Base-by-base conservation (phyloP, 2,329 filamentous ascomycete species). In the Penicillium sclerotigenum region DNA sequence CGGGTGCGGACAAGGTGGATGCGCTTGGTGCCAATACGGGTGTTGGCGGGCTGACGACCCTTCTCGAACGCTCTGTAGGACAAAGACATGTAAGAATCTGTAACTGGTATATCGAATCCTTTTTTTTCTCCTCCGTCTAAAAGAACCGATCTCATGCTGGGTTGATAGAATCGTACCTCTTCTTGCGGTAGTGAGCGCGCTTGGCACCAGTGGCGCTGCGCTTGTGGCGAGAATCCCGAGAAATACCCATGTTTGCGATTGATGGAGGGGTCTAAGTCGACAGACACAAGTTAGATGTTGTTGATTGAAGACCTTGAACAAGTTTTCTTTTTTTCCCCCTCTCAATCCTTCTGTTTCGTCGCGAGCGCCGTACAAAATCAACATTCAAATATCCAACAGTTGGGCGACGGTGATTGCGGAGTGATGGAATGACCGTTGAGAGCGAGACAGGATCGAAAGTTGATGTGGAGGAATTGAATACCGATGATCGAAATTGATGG, bases 221-320 rank as follows among this genome's bases (percentile, higher is more conserved):
- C 90, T 99, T 99, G 88, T 99, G 94, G 85, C 94, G 91, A 80
- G 91, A 96, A 84, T 97, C 93, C 85, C 94, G 90, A 83, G 93
- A 97, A 85, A 99, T 97, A 99, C 94, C 90, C 89, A 93, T 93
- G 83, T 87, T 90, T 89, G 87, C 87, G 82, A 82, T 83, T 83
- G 83, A 83, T 87, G 79, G 67, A 72, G 67, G 71, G 74, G 73
- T 75, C 75, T 77, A 68, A 59, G 52, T 49, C 47, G 48, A 54
- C 54, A 47, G 54, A 52, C 31, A 55, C 34, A 48, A 34, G 47
- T 54, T 58, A 53, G 57, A 54, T 38, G 53, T 47, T 47, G 47
- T 59, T 46, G 51, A 47, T 57, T 59, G 43, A 55, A 36, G 46
- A 22, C 47, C 47, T 54, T 57, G 41, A 51, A 54, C 14, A 34